Evolutionary conservation across 768 basidiomycete genomes (phyloP).

Genomic region (Amanita thiersii): DNA sequence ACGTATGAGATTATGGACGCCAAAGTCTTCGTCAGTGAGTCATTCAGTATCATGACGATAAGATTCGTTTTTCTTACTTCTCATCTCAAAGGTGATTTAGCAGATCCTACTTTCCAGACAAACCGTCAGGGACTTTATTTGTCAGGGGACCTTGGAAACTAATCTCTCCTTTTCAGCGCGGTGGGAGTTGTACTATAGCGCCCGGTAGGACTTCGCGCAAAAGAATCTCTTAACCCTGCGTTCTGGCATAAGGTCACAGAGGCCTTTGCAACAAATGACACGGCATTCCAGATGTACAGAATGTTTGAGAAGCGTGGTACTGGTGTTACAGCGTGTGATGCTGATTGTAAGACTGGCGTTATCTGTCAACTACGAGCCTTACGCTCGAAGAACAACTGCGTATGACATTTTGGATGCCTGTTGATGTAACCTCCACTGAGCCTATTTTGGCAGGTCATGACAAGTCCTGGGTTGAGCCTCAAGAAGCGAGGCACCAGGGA

Average conservation of each 20-base stretch:
- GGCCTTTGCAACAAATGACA: slow-evolving; percentile 37
- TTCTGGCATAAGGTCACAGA: slow-evolving; percentile 62
- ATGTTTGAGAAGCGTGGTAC: slow-evolving; percentile 33
- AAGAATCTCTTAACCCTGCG: slow-evolving; percentile 33
- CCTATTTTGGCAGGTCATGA: slow-evolving; percentile 10
- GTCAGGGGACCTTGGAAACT: no score
- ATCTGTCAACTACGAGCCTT: slow-evolving; percentile 37
- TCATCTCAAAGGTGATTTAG: slow-evolving; percentile 27
- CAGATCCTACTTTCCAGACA: slow-evolving; percentile 34
- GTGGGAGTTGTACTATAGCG: slow-evolving; percentile 52
- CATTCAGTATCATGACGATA: not conserved
- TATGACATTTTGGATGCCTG: slow-evolving; percentile 13
- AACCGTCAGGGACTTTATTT: slow-evolving; percentile 27
- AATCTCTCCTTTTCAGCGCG: no score
- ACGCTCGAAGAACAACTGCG: slow-evolving; percentile 35
- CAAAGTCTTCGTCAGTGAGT: slow-evolving; percentile 39
- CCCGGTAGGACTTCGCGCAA: slow-evolving; percentile 34
- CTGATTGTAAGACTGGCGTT: slow-evolving; percentile 27
- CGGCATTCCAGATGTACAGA: slow-evolving; percentile 38
- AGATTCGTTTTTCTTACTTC: not conserved
- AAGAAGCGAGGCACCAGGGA: slow-evolving; percentile 9
- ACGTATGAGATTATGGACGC: slow-evolving; percentile 60
- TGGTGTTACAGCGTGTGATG: slow-evolving; percentile 24
- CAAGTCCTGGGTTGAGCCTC: slow-evolving; percentile 19
- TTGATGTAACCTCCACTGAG: not conserved